phyloP scores from a whole-genome alignment of 257 asterid species.

The Solanum boliviense region DNA sequence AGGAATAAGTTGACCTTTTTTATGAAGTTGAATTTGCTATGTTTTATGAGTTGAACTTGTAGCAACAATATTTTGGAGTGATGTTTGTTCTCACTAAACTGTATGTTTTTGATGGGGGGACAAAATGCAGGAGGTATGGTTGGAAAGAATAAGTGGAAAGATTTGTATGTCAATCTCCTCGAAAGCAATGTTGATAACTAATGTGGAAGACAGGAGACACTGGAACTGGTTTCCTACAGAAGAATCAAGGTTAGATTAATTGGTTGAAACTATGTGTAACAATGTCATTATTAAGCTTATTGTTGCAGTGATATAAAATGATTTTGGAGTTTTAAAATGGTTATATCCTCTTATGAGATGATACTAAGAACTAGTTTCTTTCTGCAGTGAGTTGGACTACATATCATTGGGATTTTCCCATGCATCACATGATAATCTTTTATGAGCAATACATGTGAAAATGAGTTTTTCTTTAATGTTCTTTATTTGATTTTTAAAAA shows the following conservation, averaged over 20 bases:
- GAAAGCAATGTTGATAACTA: constrained; percentile 77
- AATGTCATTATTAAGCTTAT: neutral
- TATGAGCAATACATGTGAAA: neutral
- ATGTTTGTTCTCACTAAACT: neutral
- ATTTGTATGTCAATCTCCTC: constrained; percentile 84
- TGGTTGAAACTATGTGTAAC: neutral
- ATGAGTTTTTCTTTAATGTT: neutral
- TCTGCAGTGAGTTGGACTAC: neutral
- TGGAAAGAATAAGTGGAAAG: constrained; percentile 76
- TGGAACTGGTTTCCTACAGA: constrained; percentile 94
- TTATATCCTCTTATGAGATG: neutral
- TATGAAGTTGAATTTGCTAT: neutral
- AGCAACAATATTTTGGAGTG: neutral
- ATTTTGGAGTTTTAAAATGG: neutral
- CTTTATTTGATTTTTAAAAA: neutral
- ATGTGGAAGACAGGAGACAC: constrained; percentile 88
- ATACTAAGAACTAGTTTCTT: neutral
- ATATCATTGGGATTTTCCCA: neutral
- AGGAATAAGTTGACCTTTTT: neutral
- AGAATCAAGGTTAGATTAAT: constrained; percentile 65
- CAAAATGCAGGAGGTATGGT: constrained; percentile 68
- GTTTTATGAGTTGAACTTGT: neutral
- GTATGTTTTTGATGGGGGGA: constrained; percentile 3
- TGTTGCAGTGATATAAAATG: neutral
- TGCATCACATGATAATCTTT: neutral